Conservation (phyloP, 345 rosid genomes). For the Camelina neglecta region DNA sequence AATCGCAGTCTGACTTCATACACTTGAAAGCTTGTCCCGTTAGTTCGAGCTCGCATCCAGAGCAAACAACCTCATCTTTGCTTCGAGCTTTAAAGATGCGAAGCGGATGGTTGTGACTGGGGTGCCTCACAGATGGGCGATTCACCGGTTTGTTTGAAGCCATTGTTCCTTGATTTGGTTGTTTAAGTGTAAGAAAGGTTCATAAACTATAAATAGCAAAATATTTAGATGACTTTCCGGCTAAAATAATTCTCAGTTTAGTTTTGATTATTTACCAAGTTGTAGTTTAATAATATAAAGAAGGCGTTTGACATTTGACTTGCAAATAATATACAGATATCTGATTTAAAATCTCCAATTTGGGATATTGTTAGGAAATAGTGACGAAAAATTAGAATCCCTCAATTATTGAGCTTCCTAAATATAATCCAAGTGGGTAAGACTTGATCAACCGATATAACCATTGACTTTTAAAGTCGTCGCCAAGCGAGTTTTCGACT, state of each 20-base stretch:
- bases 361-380: neutral
- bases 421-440: neutral
- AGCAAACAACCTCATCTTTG: conserved; percentile 14
- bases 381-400: neutral
- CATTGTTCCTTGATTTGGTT: conserved; percentile 17
- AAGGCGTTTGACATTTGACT: neutral
- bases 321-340: neutral
- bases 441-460: neutral
- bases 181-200: neutral
- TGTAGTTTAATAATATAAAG: conserved; percentile 4
- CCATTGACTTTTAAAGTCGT: conserved; percentile 8
- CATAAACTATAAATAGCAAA: conserved; percentile 22
- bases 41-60: conserved; percentile 36
- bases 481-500: neutral
- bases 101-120: conserved; percentile 37
- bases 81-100: conserved; percentile 14
- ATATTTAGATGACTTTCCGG: neutral
- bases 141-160: conserved; percentile 25
- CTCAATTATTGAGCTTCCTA: neutral
- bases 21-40: conserved; percentile 39
- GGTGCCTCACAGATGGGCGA: conserved; percentile 34
- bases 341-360: neutral
- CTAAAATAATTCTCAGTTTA: neutral
- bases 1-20: conserved; percentile 34
- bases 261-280: neutral